phyloP scores from a whole-genome alignment of 805 yeast genomes.

The Candida dendrica region DNA sequence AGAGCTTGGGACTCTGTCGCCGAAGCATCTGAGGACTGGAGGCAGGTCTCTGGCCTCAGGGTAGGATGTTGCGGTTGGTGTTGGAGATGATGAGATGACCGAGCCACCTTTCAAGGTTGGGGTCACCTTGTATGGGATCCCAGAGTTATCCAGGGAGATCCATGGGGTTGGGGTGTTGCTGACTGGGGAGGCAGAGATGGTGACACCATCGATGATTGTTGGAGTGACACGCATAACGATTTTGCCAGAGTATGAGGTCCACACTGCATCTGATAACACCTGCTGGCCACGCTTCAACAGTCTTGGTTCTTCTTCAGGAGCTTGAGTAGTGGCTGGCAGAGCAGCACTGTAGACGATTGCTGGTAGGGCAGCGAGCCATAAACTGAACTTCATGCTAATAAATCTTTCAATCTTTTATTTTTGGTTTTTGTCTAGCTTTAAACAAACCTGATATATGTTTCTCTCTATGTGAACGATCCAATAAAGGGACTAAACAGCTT shows the following conservation, averaged over 20 bases:
- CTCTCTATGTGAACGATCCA: too few relatives aligned
- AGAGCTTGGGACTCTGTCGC: conserved; percentile 30
- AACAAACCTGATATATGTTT: too few relatives aligned
- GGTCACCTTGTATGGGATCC: conserved; percentile 35
- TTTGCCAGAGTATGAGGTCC: conserved; percentile 30
- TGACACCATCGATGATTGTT: conserved; percentile 38
- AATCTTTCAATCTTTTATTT: too few relatives aligned
- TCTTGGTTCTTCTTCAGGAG: conserved; percentile 12
- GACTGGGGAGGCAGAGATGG: conserved; percentile 33
- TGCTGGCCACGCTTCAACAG: conserved; percentile 17
- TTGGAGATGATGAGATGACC: conserved; percentile 34
- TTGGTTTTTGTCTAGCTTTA: too few relatives aligned
- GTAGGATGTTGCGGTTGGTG: conserved; percentile 27
- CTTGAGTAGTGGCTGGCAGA: conserved; percentile 8
- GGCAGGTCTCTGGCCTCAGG: conserved; percentile 33
- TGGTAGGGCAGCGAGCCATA: not conserved
- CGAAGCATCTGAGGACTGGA: conserved; percentile 37
- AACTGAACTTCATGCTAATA: too few relatives aligned
- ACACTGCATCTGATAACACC: conserved; percentile 19
- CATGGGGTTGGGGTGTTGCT: conserved; percentile 30
- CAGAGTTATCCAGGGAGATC: conserved; percentile 36
- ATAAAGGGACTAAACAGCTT: too few relatives aligned
- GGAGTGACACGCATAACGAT: conserved; percentile 43
- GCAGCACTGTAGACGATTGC: conserved; percentile 13
- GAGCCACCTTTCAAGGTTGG: conserved; percentile 30